phyloP scores from a whole-genome alignment of 352 stramenopile genomes.

The Globisporangium middletonii region DNA sequence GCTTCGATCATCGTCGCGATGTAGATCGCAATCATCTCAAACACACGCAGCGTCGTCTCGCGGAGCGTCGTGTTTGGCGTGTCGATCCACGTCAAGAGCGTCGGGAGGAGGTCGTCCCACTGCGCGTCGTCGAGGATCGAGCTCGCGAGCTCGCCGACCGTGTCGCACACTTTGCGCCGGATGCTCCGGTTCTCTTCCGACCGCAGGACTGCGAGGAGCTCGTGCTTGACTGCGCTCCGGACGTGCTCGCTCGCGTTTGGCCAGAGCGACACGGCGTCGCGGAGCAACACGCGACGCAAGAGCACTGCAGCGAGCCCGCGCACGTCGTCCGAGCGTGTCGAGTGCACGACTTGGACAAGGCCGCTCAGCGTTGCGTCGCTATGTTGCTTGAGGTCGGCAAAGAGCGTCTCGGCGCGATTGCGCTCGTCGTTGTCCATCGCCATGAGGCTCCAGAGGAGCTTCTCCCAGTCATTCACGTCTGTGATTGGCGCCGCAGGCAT shows the following conservation, averaged over 20 bases:
- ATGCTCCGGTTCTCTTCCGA: conserved; percentile 67
- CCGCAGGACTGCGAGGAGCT: conserved; percentile 59
- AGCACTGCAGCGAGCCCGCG: conserved; percentile 70
- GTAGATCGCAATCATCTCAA: conserved; percentile 82
- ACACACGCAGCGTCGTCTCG: conserved; percentile 63
- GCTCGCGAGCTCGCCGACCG: conserved; percentile 71
- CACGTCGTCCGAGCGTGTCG: conserved; percentile 50
- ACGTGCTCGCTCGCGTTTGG: conserved; percentile 41
- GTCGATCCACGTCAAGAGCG: conserved; percentile 56
- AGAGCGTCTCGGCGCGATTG: conserved; percentile 57
- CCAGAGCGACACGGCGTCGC: conserved; percentile 76
- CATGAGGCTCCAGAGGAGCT: conserved; percentile 68
- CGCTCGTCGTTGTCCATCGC: conserved; percentile 64
- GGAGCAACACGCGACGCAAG: conserved; percentile 66
- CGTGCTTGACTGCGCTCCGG: conserved; percentile 41
- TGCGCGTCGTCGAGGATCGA: conserved; percentile 77
- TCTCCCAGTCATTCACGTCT: conserved; percentile 41
- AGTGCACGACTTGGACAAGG: conserved; percentile 57
- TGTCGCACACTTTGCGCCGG: conserved; percentile 80
- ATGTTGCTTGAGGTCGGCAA: conserved; percentile 55
- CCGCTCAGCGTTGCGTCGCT: conserved; percentile 49
- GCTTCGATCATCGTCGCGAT: conserved; percentile 48
- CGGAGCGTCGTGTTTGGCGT: conserved; percentile 42
- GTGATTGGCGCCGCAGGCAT: background rate
- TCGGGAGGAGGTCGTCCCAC: conserved; percentile 70